Evolutionary conservation across 2,329 filamentous ascomycete species (phyloP).

Genomic region (Colletotrichum trifolii): DNA sequence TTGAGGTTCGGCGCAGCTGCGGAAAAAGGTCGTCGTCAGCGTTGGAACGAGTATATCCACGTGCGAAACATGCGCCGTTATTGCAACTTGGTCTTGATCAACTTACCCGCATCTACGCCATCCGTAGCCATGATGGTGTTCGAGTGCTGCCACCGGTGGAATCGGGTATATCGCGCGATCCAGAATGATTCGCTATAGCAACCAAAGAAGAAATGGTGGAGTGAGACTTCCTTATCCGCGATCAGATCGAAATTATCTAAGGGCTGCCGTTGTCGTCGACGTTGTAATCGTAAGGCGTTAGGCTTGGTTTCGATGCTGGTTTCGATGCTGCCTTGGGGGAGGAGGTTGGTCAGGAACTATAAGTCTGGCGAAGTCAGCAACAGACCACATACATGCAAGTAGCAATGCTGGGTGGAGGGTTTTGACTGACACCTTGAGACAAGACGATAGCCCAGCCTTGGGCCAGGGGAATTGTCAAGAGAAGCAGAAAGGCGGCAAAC

Average conservation of each 20-base stretch:
- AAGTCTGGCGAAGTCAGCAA: constrained; percentile 2
- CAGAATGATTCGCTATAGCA: background rate
- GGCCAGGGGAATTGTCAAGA: constrained; percentile 2
- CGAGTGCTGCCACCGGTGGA: constrained; percentile 1
- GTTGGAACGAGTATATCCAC: background rate
- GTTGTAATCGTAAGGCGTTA: too few relatives aligned
- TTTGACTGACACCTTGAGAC: constrained; percentile 17
- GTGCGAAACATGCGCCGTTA: background rate
- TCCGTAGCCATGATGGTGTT: constrained; percentile 34
- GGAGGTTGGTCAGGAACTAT: constrained; percentile 9
- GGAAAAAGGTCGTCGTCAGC: constrained; percentile 34
- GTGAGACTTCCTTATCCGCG: background rate
- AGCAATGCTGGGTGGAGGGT: too few relatives aligned
- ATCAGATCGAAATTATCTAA: background rate
- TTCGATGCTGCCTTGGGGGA: constrained; percentile 25
- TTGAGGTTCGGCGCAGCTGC: constrained; percentile 78
- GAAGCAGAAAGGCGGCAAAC: constrained; percentile 6
- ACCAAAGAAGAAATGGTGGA: background rate
- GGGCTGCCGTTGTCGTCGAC: too few relatives aligned
- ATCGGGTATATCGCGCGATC: constrained; percentile 4
- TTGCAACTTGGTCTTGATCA: background rate
- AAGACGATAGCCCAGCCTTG: constrained; percentile 23
- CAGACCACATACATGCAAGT: too few relatives aligned
- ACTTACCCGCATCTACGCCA: constrained; percentile 34
- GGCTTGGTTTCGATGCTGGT: constrained; percentile 2